Evolutionary conservation across 108 stramenopile species (phyloP).

Genomic region (Schizochytrium sp.): DNA sequence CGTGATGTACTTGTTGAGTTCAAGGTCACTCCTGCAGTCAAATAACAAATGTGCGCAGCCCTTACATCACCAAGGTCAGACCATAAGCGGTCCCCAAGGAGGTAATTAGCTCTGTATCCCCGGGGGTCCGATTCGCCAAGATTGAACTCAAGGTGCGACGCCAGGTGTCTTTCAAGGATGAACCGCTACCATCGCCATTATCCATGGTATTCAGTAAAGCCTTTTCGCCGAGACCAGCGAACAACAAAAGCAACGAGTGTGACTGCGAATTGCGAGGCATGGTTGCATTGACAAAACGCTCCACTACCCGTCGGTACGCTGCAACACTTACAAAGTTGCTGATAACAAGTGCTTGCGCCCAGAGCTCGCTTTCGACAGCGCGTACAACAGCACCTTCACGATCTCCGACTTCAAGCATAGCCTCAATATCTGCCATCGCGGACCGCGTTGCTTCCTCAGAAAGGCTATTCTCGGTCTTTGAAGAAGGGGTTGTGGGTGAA

Average conservation of each 20-base stretch:
- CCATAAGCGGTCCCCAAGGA: conserved; percentile 27
- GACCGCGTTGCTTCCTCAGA: background rate
- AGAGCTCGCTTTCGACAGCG: conserved; percentile 43
- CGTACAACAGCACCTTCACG: conserved; percentile 41
- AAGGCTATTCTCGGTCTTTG: background rate
- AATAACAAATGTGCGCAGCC: conserved; percentile 45
- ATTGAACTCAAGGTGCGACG: background rate
- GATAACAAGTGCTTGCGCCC: conserved; percentile 50
- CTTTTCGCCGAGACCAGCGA: conserved; percentile 26
- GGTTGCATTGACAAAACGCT: conserved; percentile 31
- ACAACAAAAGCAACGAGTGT: conserved; percentile 15
- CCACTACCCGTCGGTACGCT: conserved; percentile 45
- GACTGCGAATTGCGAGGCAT: conserved; percentile 34
- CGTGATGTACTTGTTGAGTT: conserved; percentile 48
- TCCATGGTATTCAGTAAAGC: background rate
- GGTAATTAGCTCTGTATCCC: conserved; percentile 31
- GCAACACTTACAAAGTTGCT: conserved; percentile 60
- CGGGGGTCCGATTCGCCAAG: conserved; percentile 50
- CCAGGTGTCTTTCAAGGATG: background rate
- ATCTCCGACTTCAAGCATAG: conserved; percentile 20
- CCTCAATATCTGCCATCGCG: conserved; percentile 30
- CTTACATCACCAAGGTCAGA: background rate
- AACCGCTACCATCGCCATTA: background rate
- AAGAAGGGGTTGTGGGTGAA: background rate
- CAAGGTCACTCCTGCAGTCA: conserved; percentile 24